Percentiles rank a stretch among this genome's conserved stretches.
Evolutionary conservation across 108 stramenopile species (phyloP).

Genomic region (Skeletonema potamos): DNA sequence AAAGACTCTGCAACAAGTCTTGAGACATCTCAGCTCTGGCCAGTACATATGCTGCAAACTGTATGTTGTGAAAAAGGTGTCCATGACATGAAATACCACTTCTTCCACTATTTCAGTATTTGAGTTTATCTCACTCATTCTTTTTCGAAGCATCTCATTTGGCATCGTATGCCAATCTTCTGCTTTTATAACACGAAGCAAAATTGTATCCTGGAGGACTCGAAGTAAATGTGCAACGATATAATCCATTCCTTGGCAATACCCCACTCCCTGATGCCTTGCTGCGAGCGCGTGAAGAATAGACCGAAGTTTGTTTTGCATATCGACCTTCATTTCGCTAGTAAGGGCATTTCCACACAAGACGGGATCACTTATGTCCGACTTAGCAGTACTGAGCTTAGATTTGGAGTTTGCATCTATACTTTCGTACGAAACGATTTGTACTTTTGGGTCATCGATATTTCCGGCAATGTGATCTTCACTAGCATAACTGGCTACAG

Average conservation of each 20-base stretch:
- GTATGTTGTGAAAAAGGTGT: conserved; percentile 79
- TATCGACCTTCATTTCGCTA: conserved; percentile 69
- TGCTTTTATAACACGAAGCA: conserved; percentile 50
- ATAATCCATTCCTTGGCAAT: conserved; percentile 93
- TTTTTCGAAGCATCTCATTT: conserved; percentile 28
- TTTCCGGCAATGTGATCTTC: conserved; percentile 27
- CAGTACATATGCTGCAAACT: conserved; percentile 86
- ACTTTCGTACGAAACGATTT: conserved; percentile 16
- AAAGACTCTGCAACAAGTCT: conserved; percentile 85
- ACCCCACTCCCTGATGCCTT: conserved; percentile 77
- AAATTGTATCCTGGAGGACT: conserved; percentile 82
- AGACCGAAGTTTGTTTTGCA: conserved; percentile 78
- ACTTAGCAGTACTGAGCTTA: conserved; percentile 23
- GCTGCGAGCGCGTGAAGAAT: conserved; percentile 83
- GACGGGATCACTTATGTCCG: conserved; percentile 58
- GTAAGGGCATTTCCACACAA: conserved; percentile 76
- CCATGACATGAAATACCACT: conserved; percentile 75
- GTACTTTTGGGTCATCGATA: conserved; percentile 4
- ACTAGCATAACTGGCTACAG: conserved; percentile 62
- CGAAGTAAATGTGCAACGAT: conserved; percentile 87
- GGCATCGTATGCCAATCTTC: conserved; percentile 37
- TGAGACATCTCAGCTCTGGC: conserved; percentile 86
- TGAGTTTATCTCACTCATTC: conserved; percentile 42
- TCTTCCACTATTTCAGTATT: conserved; percentile 76
- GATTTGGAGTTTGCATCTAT: conserved; percentile 23